phyloP scores from a whole-genome alignment of 2,329 filamentous ascomycete genomes.

The Lecanicillium sp. region DNA sequence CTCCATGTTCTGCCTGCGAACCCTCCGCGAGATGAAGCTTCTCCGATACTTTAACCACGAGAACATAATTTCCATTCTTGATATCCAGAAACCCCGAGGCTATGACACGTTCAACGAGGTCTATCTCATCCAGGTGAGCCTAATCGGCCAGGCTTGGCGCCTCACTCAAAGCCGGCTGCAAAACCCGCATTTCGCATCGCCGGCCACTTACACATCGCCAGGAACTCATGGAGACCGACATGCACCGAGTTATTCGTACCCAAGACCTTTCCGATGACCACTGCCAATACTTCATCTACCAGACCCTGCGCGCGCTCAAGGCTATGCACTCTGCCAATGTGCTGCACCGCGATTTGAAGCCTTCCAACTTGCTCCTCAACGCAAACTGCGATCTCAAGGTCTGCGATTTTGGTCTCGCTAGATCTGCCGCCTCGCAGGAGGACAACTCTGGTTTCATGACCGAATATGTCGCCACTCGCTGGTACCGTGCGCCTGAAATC shows the following conservation, averaged over 20 bases:
- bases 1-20: constrained; percentile 96
- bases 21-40: constrained; percentile 97
- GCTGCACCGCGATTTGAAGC: constrained; percentile 93
- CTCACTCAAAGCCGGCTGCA: not conserved
- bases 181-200: not conserved
- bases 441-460: constrained; percentile 99
- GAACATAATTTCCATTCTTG: constrained; percentile 98
- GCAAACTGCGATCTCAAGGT: constrained; percentile 99
- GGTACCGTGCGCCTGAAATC: constrained; percentile 98
- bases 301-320: constrained; percentile 94
- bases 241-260: constrained; percentile 97
- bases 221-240: constrained; percentile 99
- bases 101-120: constrained; percentile 97
- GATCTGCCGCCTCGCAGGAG: constrained; percentile 92
- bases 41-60: constrained; percentile 99
- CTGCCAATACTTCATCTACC: constrained; percentile 99
- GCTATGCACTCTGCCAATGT: constrained; percentile 99
- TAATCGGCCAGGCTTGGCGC: not conserved
- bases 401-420: constrained; percentile 94
- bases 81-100: constrained; percentile 96
- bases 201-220: constrained; percentile 28
- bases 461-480: constrained; percentile 98
- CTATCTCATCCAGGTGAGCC: constrained; percentile 86
- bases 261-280: constrained; percentile 98
- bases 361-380: constrained; percentile 92